These are phyloP conservation scores for Alternaria longipes DNA, from an alignment of 2,329 filamentous ascomycete species.

Conservation along the genomic window DNA sequence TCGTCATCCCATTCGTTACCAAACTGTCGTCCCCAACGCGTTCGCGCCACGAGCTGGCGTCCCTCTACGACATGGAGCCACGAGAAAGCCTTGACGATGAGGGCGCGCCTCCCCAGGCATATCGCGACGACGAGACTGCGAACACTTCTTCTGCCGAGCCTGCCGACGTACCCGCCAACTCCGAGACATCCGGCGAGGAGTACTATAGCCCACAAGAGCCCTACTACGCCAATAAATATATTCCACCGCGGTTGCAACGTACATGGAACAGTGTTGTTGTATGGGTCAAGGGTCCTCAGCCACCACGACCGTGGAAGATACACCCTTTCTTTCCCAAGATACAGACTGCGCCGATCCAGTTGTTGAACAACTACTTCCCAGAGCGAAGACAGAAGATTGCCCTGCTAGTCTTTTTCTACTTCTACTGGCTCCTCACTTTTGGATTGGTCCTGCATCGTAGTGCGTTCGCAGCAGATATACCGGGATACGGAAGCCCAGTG, in stretches of 20 bases:
- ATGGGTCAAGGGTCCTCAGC: constrained; percentile 61
- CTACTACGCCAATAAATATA: constrained; percentile 40
- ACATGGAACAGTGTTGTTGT: constrained; percentile 51
- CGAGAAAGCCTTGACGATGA: constrained; percentile 34
- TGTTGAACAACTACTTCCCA: constrained; percentile 71
- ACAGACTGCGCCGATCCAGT: constrained; percentile 71
- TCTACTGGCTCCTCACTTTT: constrained; percentile 75
- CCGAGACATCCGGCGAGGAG: constrained; percentile 48
- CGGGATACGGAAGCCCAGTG: constrained; percentile 72
- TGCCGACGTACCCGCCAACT: constrained; percentile 33
- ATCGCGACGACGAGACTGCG: constrained; percentile 42
- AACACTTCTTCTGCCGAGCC: constrained; percentile 38
- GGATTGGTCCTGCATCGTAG: constrained; percentile 73
- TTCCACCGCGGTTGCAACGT: constrained; percentile 64
- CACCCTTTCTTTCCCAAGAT: constrained; percentile 68
- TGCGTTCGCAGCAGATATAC: constrained; percentile 67
- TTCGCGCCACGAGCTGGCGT: constrained; percentile 46
- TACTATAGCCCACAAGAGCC: constrained; percentile 30
- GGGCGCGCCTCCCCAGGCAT: constrained; percentile 40
- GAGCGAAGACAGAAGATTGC: constrained; percentile 66
- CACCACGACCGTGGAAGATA: constrained; percentile 60
- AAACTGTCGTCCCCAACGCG: constrained; percentile 38
- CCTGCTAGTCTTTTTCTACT: constrained; percentile 68
- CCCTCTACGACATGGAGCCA: constrained; percentile 37
- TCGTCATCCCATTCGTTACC: constrained; percentile 19